phyloP scores from a whole-genome alignment of 2,329 filamentous ascomycete species.

The Dryadomyces quercivorus region DNA sequence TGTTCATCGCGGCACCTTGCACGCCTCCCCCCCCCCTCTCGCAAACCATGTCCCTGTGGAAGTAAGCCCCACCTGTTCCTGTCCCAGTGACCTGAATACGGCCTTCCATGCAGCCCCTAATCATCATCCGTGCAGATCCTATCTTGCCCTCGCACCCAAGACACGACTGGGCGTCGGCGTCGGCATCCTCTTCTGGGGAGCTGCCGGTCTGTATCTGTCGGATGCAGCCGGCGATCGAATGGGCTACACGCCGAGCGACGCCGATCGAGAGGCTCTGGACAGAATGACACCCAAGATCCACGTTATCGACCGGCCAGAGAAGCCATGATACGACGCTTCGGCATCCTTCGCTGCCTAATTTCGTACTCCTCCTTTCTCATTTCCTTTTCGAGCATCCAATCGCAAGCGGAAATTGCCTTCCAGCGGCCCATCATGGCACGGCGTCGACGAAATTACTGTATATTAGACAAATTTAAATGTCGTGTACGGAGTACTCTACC shows the following conservation, averaged over 20 bases:
- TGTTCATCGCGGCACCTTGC: too few species aligned
- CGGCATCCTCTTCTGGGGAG: slow-evolving; percentile 66
- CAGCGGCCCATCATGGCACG: neutral
- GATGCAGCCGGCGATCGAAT: slow-evolving; percentile 63
- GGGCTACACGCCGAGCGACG: slow-evolving; percentile 58
- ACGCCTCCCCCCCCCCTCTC: neutral
- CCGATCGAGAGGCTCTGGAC: slow-evolving; percentile 58
- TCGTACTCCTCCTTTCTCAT: too few species aligned
- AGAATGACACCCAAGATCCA: slow-evolving; percentile 50
- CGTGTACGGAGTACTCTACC: neutral
- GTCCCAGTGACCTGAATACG: neutral
- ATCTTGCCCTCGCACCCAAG: slow-evolving; percentile 57
- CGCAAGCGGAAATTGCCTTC: neutral
- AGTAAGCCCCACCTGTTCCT: slow-evolving; percentile 6
- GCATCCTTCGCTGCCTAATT: too few species aligned
- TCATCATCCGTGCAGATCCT: slow-evolving; percentile 36
- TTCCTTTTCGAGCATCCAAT: too few species aligned
- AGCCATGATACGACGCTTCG: neutral
- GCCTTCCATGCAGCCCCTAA: neutral
- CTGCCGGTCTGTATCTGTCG: slow-evolving; percentile 58
- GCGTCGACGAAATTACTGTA: neutral
- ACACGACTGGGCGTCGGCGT: slow-evolving; percentile 61
- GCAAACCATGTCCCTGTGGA: slow-evolving; percentile 17
- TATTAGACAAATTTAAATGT: neutral
- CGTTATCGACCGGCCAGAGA: slow-evolving; percentile 37